Conservation (phyloP, 2,329 filamentous ascomycete genomes). For the Sporothrix brasiliensis region DNA sequence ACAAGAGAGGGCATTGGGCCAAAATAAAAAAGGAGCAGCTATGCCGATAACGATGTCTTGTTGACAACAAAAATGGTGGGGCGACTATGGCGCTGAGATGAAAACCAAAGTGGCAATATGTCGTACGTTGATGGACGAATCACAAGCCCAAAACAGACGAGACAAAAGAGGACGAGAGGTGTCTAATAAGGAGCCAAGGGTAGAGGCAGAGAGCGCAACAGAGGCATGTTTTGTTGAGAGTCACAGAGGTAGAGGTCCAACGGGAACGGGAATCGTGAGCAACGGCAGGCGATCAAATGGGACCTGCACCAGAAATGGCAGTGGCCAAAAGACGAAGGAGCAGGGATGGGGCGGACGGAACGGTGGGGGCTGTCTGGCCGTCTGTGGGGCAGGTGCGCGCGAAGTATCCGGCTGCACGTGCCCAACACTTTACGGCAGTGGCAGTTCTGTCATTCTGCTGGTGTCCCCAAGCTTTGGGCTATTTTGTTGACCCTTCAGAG, state of each 20-base stretch:
- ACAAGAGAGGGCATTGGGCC: constrained; percentile 63
- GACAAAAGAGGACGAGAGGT: background rate
- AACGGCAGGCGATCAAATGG: background rate
- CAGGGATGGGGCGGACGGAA: constrained; percentile 21
- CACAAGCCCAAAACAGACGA: background rate
- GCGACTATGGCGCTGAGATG: background rate
- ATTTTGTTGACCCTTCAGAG: background rate
- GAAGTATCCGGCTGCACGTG: constrained; percentile 22
- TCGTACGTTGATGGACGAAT: background rate
- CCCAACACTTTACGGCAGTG: background rate
- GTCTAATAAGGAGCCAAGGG: background rate
- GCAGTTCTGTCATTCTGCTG: constrained; percentile 14
- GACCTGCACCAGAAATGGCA: constrained; percentile 1
- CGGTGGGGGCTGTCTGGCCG: constrained; percentile 3
- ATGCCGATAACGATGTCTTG: background rate
- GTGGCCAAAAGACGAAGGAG: constrained; percentile 22
- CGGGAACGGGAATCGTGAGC: constrained; percentile 15
- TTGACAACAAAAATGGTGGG: constrained; percentile 22
- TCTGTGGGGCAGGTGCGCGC: constrained; percentile 11
- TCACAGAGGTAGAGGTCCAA: background rate
- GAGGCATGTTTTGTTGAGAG: constrained; percentile 23
- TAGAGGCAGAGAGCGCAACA: background rate
- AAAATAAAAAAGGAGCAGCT: background rate
- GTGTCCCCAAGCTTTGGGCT: background rate
- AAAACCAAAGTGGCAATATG: background rate